These are phyloP conservation scores for Kwoniella dendrophila DNA, from an alignment of 768 basidiomycete species.

Conservation along the genomic window DNA sequence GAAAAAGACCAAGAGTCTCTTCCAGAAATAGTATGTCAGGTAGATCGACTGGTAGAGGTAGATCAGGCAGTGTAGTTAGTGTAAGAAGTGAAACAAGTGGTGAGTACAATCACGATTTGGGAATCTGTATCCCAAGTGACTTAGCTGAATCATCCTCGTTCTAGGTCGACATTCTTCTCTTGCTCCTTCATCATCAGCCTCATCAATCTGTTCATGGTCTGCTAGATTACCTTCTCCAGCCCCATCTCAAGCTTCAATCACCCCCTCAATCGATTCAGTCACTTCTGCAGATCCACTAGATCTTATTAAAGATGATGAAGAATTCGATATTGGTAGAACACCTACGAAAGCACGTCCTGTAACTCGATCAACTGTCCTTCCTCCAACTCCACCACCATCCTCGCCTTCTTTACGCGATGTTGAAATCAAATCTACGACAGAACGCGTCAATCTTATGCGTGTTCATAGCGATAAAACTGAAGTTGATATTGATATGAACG, in stretches of 20 bases:
- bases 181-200: slow-evolving; percentile 33
- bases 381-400: slow-evolving; percentile 45
- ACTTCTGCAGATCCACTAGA: slow-evolving; percentile 32
- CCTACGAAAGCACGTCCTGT: slow-evolving; percentile 40
- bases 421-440: slow-evolving; percentile 28
- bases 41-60: slow-evolving; percentile 26
- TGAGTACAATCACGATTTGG: slow-evolving; percentile 21
- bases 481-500: slow-evolving; percentile 8
- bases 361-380: slow-evolving; percentile 8
- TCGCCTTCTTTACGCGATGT: slow-evolving; percentile 25
- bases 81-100: slow-evolving; percentile 43
- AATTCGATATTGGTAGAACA: slow-evolving; percentile 38
- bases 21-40: slow-evolving; percentile 21
- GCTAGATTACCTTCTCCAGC: slow-evolving; percentile 34
- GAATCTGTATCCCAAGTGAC: not conserved
- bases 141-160: not conserved
- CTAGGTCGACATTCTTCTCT: slow-evolving; percentile 32
- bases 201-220: slow-evolving; percentile 23
- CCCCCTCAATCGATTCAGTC: slow-evolving; percentile 28
- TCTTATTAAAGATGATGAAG: slow-evolving; percentile 22
- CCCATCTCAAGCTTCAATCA: slow-evolving; percentile 38
- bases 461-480: slow-evolving; percentile 24
- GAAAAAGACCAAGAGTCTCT: slow-evolving; percentile 37
- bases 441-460: slow-evolving; percentile 40
- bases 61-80: slow-evolving; percentile 47